phyloP scores from a whole-genome alignment of 768 basidiomycete species.

The Udeniomyces megalosporus region DNA sequence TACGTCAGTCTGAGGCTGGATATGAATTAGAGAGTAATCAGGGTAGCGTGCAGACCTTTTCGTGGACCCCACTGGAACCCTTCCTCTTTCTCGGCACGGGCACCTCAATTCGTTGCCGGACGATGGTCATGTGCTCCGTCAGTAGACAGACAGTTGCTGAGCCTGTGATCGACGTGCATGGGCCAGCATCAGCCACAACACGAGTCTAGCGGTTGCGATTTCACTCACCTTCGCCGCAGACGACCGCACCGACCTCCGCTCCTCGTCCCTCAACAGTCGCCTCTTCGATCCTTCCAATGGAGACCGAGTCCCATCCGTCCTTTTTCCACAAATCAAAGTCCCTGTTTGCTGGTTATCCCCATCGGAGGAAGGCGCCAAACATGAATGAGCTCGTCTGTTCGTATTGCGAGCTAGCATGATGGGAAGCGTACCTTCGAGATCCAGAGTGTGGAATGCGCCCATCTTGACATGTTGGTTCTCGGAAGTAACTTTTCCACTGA shows the following conservation, averaged over 20 bases:
- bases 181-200: background rate
- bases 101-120: constrained; percentile 75
- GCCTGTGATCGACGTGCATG: constrained; percentile 31
- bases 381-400: background rate
- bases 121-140: constrained; percentile 91
- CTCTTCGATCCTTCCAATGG: constrained; percentile 64
- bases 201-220: background rate
- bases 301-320: constrained; percentile 83
- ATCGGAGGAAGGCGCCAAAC: background rate
- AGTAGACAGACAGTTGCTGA: constrained; percentile 84
- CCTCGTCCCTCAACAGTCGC: constrained; percentile 83
- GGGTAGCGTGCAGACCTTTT: constrained; percentile 39
- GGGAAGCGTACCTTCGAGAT: constrained; percentile 45
- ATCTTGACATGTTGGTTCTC: constrained; percentile 83
- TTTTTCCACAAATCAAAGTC: constrained; percentile 75
- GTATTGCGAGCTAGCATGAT: background rate
- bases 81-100: constrained; percentile 78
- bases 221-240: constrained; percentile 69
- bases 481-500: constrained; percentile 65
- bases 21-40: background rate
- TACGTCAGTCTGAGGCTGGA: background rate
- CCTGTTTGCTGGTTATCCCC: constrained; percentile 55
- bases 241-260: constrained; percentile 88
- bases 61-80: constrained; percentile 68
- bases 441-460: constrained; percentile 87